phyloP scores from a whole-genome alignment of 352 stramenopile genomes.

The Phytophthora uliginosa region DNA sequence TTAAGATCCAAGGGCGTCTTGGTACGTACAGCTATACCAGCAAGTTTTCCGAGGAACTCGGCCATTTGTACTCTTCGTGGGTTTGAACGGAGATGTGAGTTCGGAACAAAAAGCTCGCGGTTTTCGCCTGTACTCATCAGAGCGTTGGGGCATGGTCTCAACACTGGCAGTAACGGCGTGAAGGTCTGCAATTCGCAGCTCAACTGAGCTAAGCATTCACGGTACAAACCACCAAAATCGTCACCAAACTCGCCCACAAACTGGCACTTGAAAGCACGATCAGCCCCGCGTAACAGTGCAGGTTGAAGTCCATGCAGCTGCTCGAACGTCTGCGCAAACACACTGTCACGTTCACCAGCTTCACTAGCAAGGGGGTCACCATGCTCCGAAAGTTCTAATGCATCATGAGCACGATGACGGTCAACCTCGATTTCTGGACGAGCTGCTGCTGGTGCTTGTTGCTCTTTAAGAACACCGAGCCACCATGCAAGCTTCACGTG shows the following conservation, averaged over 20 bases:
- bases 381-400: constrained; percentile 53
- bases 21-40: constrained; percentile 94
- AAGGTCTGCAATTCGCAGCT: constrained; percentile 90
- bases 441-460: constrained; percentile 82
- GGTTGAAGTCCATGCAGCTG: constrained; percentile 89
- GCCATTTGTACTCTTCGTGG: constrained; percentile 87
- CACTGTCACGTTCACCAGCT: constrained; percentile 70
- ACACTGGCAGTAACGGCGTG: constrained; percentile 72
- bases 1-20: constrained; percentile 95
- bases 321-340: constrained; percentile 90
- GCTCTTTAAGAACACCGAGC: constrained; percentile 89
- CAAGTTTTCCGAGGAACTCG: constrained; percentile 96
- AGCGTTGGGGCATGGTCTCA: constrained; percentile 92
- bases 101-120: constrained; percentile 89
- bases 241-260: constrained; percentile 94
- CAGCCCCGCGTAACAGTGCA: constrained; percentile 82
- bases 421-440: constrained; percentile 90
- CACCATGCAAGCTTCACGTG: constrained; percentile 92
- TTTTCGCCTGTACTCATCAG: constrained; percentile 89
- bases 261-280: constrained; percentile 93
- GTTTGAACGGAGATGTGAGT: constrained; percentile 64
- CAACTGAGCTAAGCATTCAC: constrained; percentile 91
- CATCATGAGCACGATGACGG: constrained; percentile 79
- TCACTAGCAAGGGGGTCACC: constrained; percentile 34
- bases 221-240: constrained; percentile 92